Conservation (phyloP, 805 yeast species). For the Brettanomyces custersianus region DNA sequence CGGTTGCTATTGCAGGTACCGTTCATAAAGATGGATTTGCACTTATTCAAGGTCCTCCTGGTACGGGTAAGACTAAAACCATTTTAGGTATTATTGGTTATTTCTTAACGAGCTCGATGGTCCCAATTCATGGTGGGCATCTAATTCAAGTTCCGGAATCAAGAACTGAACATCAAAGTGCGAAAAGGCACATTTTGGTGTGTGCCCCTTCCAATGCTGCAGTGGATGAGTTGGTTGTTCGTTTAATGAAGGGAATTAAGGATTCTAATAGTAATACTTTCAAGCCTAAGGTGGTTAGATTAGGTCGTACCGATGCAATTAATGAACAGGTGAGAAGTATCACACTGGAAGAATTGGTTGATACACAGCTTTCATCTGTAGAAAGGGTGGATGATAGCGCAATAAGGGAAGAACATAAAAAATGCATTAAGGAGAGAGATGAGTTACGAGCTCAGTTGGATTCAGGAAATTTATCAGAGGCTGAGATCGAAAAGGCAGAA, state of each 20-base stretch:
- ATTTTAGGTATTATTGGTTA: constrained; percentile 87
- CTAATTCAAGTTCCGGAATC: constrained; percentile 2
- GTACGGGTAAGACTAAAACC: constrained; percentile 98
- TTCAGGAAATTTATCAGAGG: constrained; percentile 23
- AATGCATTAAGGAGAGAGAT: constrained; percentile 51
- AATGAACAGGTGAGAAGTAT: constrained; percentile 73
- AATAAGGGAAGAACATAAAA: constrained; percentile 41
- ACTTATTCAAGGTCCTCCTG: constrained; percentile 97
- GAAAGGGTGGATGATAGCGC: constrained; percentile 32
- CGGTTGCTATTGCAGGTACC: constrained; percentile 75
- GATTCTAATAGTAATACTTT: constrained; percentile 44
- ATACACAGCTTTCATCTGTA: constrained; percentile 38
- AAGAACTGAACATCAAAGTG: constrained; percentile 2
- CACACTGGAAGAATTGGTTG: constrained; percentile 82
- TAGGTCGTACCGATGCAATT: constrained; percentile 86
- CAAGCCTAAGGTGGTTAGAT: constrained; percentile 65
- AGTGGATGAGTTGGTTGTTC: constrained; percentile 84
- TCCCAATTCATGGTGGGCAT: background rate
- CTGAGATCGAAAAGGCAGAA: constrained; percentile 41
- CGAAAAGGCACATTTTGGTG: constrained; percentile 55
- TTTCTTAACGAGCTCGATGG: constrained; percentile 34
- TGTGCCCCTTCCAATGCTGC: constrained; percentile 99
- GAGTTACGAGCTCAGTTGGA: constrained; percentile 33
- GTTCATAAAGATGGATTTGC: constrained; percentile 67
- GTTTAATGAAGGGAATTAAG: constrained; percentile 66